These are phyloP conservation scores for Galeopsis tetrahit DNA, from an alignment of 257 asterid species.

Conservation along the genomic window DNA sequence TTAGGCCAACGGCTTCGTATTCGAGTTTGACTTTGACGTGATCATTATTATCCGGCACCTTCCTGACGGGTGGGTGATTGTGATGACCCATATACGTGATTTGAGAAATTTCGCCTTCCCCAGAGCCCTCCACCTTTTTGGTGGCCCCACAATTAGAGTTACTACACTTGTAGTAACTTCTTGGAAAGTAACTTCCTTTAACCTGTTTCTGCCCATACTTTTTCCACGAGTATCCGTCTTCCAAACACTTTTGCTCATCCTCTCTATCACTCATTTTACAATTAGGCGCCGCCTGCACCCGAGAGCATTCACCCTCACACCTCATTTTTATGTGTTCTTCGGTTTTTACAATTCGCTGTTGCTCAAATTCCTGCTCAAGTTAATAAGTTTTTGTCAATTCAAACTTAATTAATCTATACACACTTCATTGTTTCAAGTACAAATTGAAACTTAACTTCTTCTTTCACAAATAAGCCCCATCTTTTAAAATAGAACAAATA, in stretches of 20 bases:
- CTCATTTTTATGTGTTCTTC: no score
- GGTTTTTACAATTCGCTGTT: no score
- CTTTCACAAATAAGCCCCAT: no score
- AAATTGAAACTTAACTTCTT: no score
- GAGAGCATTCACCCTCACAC: no score
- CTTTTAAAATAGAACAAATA: no score
- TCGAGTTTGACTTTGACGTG: no score
- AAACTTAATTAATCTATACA: no score
- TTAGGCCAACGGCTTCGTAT: no score
- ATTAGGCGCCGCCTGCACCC: neutral
- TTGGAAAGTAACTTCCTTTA: slow-evolving; percentile 73
- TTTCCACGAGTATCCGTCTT: slow-evolving; percentile 77
- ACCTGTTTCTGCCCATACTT: slow-evolving; percentile 89
- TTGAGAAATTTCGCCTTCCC: slow-evolving; percentile 59
- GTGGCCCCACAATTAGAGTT: slow-evolving; percentile 53
- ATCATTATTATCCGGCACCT: neutral
- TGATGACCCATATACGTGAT: slow-evolving; percentile 70
- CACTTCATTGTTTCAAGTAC: no score
- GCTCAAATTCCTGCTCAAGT: no score
- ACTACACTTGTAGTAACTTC: slow-evolving; percentile 82
- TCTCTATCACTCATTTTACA: neutral
- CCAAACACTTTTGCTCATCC: slow-evolving; percentile 16
- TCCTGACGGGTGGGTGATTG: slow-evolving; percentile 58
- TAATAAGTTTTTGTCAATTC: no score
- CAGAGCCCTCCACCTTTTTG: slow-evolving; percentile 75